Conservation (phyloP, 164 flowering plant species). For the Sextonia rubra region DNA sequence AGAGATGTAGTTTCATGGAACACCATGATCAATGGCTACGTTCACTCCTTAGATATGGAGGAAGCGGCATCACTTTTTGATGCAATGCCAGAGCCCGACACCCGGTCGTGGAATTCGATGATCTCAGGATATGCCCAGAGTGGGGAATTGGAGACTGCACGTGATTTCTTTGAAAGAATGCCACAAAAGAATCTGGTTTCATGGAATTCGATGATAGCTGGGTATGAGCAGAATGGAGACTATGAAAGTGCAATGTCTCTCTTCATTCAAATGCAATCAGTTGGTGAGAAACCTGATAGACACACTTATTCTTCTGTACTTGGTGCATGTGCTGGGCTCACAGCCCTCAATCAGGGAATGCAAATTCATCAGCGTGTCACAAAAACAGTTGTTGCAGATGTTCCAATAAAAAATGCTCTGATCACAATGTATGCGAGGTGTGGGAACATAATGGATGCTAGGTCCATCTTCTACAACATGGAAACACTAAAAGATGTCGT, state of each 20-base stretch:
- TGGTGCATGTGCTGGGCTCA: slow-evolving; percentile 17
- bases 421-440: slow-evolving; percentile 19
- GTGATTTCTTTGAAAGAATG: slow-evolving; percentile 10
- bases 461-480: slow-evolving; percentile 11
- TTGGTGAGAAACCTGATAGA: slow-evolving; percentile 14
- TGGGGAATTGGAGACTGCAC: slow-evolving; percentile 10
- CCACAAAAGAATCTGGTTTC: slow-evolving; percentile 19
- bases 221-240: slow-evolving; percentile 15
- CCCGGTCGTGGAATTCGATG: slow-evolving; percentile 18
- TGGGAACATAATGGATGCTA: slow-evolving; percentile 17
- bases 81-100: slow-evolving; percentile 14
- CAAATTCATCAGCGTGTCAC: slow-evolving; percentile 17
- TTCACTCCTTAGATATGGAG: slow-evolving; percentile 5
- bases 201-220: slow-evolving; percentile 19
- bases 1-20: slow-evolving; percentile 19
- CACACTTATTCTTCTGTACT: slow-evolving; percentile 18
- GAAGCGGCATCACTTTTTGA: slow-evolving; percentile 13
- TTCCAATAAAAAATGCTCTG: slow-evolving; percentile 15
- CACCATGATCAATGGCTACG: slow-evolving; percentile 18
- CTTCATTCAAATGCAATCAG: slow-evolving; percentile 12
- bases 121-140: slow-evolving; percentile 14
- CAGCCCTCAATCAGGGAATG: slow-evolving; percentile 12
- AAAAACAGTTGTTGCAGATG: slow-evolving; percentile 11
- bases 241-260: slow-evolving; percentile 11
- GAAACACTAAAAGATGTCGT: slow-evolving; percentile 10